Evolutionary conservation across 1,284 basidiomycete genomes (phyloP).

Genomic region (Erythrobasidium hasegawianum): DNA sequence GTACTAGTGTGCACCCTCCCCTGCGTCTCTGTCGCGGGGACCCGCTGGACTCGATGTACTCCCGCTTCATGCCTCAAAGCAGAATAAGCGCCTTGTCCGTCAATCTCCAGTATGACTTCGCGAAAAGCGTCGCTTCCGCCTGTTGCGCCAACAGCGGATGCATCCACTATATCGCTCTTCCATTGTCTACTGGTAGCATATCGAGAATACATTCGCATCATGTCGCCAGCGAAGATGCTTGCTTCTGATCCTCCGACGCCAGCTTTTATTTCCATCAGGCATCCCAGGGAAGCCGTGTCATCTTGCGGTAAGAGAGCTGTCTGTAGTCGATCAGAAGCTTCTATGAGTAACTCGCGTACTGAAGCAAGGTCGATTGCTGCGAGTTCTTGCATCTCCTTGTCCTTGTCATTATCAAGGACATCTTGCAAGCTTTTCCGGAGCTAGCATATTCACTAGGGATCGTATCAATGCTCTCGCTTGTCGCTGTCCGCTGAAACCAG

Average conservation of each 20-base stretch:
- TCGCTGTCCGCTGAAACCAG: not conserved
- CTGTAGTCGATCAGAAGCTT: conserved; percentile 60
- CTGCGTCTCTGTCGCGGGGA: conserved; percentile 80
- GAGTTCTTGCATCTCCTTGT: conserved; percentile 69
- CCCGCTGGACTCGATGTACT: conserved; percentile 90
- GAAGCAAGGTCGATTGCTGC: conserved; percentile 65
- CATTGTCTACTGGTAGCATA: conserved; percentile 56
- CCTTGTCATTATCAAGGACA: conserved; percentile 65
- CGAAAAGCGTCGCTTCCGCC: conserved; percentile 39
- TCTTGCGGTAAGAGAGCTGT: conserved; percentile 68
- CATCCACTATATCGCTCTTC: conserved; percentile 29
- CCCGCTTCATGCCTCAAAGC: conserved; percentile 83
- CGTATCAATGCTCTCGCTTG: not conserved
- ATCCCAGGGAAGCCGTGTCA: conserved; percentile 62
- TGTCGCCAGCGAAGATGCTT: conserved; percentile 71
- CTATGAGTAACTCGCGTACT: conserved; percentile 56
- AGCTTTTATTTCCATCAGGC: conserved; percentile 83
- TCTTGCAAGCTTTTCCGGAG: conserved; percentile 30
- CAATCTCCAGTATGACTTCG: conserved; percentile 78
- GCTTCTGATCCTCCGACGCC: conserved; percentile 92
- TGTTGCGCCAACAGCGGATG: conserved; percentile 16
- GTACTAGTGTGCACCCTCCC: conserved; percentile 92
- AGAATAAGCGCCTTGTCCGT: conserved; percentile 74
- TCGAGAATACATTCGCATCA: conserved; percentile 78
- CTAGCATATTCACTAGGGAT: conserved; percentile 4